Evolutionary conservation across 495 filamentous ascomycete species (phyloP), one percentile per base, ranked within the genome.

Genomic region (Terfezia claveryi): DNA sequence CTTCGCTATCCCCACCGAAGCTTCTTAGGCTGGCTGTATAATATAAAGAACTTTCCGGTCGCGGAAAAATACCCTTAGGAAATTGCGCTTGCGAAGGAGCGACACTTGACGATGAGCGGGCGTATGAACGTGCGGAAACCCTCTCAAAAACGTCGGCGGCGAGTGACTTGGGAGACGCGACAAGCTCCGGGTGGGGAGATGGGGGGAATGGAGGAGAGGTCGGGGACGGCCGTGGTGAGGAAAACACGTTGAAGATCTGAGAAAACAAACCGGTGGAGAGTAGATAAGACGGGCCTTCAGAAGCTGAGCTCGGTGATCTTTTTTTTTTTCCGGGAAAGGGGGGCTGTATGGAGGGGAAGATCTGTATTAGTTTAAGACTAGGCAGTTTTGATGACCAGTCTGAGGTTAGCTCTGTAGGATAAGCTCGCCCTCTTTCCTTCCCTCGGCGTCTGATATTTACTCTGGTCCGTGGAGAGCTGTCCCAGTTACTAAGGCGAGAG

Each of bases 131-230:
- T 53, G 56, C 62, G 37, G 57, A 54, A 49, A 56, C 32, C 37
- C 41, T 46, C 41, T 46, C 41, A 46, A 46, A 46, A 20, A 46
- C 41, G 41, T 46, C 41, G 12, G 41, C 41, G 4, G 41, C 41
- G 17, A 46, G 41, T 46, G 41, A 46, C 41, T 46, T 46, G 4
- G 41, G 41, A 46, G 62, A 59, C 52, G 62, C 62, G 20, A 59
- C 64, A 57, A 65, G 59, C 52, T 65, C 62, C 17, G 62, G 62
- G 46, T 65, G 62, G 27, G 62, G 62, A 41, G 62, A 65, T 17
- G 62, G 59, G 54, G 59, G 62, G 53, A 58, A 27, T 9, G 55
- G 44, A 59, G 62, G 53, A 27, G 37, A 44, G 55, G 38, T 57
- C 56, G 53, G 54, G 8, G 41, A 46, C 41, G 41, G 17, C 12